Evolutionary conservation across 2,329 filamentous ascomycete genomes (phyloP), one percentile per base, ranked within the genome.

Genomic region (Ustulina deusta): DNA sequence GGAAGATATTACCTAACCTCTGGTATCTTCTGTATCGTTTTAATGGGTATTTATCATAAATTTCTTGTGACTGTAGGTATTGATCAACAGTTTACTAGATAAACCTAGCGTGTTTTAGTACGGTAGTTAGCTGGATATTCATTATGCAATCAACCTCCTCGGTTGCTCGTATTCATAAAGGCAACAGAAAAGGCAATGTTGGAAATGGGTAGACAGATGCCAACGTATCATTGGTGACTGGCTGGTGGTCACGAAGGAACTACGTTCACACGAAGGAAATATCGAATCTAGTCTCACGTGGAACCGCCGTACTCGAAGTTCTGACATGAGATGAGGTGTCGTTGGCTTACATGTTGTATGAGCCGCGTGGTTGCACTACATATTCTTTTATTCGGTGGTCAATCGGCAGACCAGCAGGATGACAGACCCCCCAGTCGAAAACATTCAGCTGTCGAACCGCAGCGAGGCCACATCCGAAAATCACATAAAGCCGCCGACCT

Each of bases 1-100:
- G 17, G 29, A 52, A 48, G 10, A 27, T 48, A 13, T 48, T 15
- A n/a, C 3, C 10, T 48, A 17, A 10, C n/a, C 2, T 22, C 10
- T 22, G 27, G 29, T 52, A 52, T 52, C 29, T 3, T 13, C 20
- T n/a, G 17, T 34, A 48, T 22, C 38, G 13, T 25, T 20, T 46
- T 9, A 46, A 48, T 63, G 49, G 20, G 44, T 49, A 57, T 36
- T n/a, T 56, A 27, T 52, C 27, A 22, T n/a, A 42, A 32, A 36
- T 6, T 36, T 36, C 11, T 6, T 36, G 6, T 11, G 34, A 11
- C 51, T n/a, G n/a, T n/a, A n/a, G n/a, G n/a, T n/a, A n/a, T n/a
- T n/a, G n/a, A n/a, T n/a, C n/a, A n/a, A n/a, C n/a, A n/a, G n/a
- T n/a, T n/a, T n/a, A n/a, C n/a, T n/a, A n/a, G n/a, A n/a, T n/a